Percentiles rank a stretch among this genome's conserved stretches.
These are phyloP conservation scores for Podaxis rugospora DNA, from an alignment of 768 basidiomycete species.

Conservation along the genomic window DNA sequence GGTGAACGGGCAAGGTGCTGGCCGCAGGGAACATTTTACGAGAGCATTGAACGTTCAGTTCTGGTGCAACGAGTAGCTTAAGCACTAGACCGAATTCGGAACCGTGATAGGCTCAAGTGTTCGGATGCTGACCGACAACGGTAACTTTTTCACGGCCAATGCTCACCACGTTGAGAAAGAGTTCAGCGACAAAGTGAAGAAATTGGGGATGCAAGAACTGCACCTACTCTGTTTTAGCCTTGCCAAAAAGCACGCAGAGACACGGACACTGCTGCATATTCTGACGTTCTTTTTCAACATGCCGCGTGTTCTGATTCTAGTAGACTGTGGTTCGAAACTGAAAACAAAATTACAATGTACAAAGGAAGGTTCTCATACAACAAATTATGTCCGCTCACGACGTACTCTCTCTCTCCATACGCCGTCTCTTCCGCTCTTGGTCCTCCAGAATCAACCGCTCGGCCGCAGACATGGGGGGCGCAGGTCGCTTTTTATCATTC, in stretches of 20 bases:
- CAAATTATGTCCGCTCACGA: conserved; percentile 18
- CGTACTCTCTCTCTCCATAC: conserved; percentile 54
- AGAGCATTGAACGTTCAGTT: conserved; percentile 4
- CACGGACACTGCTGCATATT: background rate
- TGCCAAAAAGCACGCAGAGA: background rate
- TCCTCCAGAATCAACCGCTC: conserved; percentile 89
- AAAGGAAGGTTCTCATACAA: conserved; percentile 3
- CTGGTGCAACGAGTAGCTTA: background rate
- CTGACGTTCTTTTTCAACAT: background rate
- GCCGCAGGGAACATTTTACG: conserved; percentile 2
- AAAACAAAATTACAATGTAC: background rate
- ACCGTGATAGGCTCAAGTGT: too few species aligned
- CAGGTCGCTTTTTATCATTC: conserved; percentile 59
- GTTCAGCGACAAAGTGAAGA: too few species aligned
- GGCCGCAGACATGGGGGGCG: conserved; percentile 66
- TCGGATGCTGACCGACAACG: too few species aligned
- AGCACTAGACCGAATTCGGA: too few species aligned
- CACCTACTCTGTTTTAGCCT: background rate
- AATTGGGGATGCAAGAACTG: too few species aligned
- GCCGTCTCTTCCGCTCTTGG: conserved; percentile 80
- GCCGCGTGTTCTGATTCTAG: too few species aligned
- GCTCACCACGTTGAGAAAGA: too few species aligned
- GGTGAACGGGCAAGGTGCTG: conserved; percentile 6
- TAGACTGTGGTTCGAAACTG: background rate
- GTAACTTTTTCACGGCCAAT: too few species aligned